A percentile compares a stretch with the other conserved stretches of the same genome.
Evolutionary conservation across 441 rosid species (phyloP).

Genomic region (Pelargonium australe): DNA sequence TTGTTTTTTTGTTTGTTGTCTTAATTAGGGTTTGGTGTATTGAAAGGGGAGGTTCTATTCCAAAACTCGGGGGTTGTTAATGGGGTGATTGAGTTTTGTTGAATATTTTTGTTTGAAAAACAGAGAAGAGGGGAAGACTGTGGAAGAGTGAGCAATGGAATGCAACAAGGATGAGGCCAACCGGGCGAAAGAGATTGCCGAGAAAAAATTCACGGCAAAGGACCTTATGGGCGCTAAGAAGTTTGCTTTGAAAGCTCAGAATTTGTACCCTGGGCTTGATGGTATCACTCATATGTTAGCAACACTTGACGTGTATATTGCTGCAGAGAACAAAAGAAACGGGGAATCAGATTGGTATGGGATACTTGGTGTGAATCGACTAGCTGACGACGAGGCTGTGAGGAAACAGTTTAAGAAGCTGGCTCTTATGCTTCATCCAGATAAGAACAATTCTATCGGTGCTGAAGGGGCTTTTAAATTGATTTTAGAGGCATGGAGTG

Average conservation of each 20-base stretch:
- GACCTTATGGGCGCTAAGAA: slow-evolving; percentile 72
- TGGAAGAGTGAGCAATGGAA: slow-evolving; percentile 42
- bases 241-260: slow-evolving; percentile 74
- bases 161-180: slow-evolving; percentile 90
- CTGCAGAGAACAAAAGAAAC: slow-evolving; percentile 52
- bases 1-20: background rate
- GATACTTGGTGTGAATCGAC: slow-evolving; percentile 59
- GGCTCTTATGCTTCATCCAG: slow-evolving; percentile 84
- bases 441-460: slow-evolving; percentile 73
- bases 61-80: background rate
- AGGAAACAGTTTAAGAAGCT: slow-evolving; percentile 70
- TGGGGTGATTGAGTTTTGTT: slow-evolving; percentile 10
- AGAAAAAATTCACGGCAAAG: slow-evolving; percentile 57
- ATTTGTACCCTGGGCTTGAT: slow-evolving; percentile 64
- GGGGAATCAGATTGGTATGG: slow-evolving; percentile 85
- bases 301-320: slow-evolving; percentile 53
- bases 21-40: too few relatives aligned
- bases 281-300: slow-evolving; percentile 62
- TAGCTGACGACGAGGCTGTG: slow-evolving; percentile 60
- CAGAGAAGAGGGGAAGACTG: slow-evolving; percentile 5
- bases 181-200: slow-evolving; percentile 87
- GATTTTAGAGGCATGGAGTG: slow-evolving; percentile 76
- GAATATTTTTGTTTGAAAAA: background rate
- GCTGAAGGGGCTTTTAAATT: slow-evolving; percentile 87
- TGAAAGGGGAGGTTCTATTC: too few relatives aligned